Percentiles rank a stretch among this genome's conserved stretches.
Conservation (phyloP, 805 yeast genomes). For the Yamadazyma scolyti region DNA sequence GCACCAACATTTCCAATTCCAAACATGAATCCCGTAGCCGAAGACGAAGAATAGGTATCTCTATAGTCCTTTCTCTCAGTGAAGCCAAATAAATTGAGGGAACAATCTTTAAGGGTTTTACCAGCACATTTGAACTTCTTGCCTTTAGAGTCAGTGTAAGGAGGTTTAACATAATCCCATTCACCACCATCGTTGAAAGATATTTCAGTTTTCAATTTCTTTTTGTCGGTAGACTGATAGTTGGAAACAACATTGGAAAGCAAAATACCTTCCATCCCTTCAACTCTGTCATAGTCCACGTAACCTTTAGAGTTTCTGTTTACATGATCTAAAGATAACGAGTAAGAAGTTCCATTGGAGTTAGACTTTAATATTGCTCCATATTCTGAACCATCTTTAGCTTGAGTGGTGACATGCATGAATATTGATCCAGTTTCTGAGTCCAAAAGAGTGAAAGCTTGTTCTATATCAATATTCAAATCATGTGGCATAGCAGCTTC, state of each 20-base stretch:
- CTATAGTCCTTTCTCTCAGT: constrained; percentile 82
- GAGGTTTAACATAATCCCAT: constrained; percentile 75
- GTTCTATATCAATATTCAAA: constrained; percentile 47
- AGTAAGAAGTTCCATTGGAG: constrained; percentile 86
- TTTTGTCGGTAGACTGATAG: constrained; percentile 34
- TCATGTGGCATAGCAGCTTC: constrained; percentile 73
- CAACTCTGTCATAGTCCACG: constrained; percentile 86
- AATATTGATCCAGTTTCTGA: constrained; percentile 70
- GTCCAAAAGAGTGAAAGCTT: constrained; percentile 71
- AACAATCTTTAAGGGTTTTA: constrained; percentile 55
- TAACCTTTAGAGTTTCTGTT: constrained; percentile 71
- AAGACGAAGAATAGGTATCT: constrained; percentile 82
- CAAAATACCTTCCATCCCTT: constrained; percentile 81
- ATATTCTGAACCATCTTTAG: constrained; percentile 48
- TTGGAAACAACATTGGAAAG: constrained; percentile 68
- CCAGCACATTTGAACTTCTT: constrained; percentile 52
- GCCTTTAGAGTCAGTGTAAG: constrained; percentile 59
- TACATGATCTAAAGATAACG: constrained; percentile 61
- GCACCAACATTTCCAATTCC: constrained; percentile 95
- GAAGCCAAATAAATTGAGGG: constrained; percentile 83
- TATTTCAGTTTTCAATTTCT: constrained; percentile 65
- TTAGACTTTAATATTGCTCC: constrained; percentile 87
- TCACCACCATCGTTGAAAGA: constrained; percentile 90
- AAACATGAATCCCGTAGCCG: constrained; percentile 84
- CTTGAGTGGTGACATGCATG: constrained; percentile 74